Conservation (phyloP, 768 basidiomycete species). For the Tricholoma flavovirens region DNA sequence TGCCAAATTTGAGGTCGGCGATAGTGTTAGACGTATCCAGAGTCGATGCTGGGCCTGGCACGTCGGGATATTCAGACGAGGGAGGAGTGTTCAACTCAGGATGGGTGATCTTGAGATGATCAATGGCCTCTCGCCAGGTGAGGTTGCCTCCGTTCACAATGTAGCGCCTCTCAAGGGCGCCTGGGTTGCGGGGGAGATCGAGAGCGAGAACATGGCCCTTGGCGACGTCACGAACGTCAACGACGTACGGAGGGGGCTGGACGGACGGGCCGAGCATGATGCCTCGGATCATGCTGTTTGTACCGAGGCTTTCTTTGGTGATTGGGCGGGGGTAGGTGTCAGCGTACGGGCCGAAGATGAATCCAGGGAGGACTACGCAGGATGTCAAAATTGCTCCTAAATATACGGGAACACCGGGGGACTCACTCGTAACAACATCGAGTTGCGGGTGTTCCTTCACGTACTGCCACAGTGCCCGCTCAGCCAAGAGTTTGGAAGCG, state of each 20-base stretch:
- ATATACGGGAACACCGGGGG: not conserved
- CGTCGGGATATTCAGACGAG: too few species aligned
- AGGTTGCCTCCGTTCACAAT: too few species aligned
- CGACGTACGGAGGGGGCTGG: constrained; percentile 25
- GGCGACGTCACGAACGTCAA: too few species aligned
- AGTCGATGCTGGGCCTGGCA: constrained; percentile 20
- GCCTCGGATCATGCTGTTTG: constrained; percentile 23
- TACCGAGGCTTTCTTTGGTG: constrained; percentile 19
- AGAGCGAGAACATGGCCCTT: too few species aligned
- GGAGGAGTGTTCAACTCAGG: too few species aligned
- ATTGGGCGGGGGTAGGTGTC: constrained; percentile 26
- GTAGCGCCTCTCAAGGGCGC: constrained; percentile 17
- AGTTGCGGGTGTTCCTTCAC: constrained; percentile 13
- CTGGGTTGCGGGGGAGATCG: constrained; percentile 17
- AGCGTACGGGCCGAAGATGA: too few species aligned
- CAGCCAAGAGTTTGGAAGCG: too few species aligned
- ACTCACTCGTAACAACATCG: constrained; percentile 34
- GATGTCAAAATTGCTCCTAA: not conserved
- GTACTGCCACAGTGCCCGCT: constrained; percentile 38
- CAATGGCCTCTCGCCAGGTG: too few species aligned
- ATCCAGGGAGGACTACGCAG: constrained; percentile 27
- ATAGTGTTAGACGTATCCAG: too few species aligned
- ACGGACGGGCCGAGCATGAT: constrained; percentile 22
- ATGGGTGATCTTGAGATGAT: too few species aligned
- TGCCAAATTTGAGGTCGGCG: constrained; percentile 21